These are phyloP conservation scores for Ganoderma sinense DNA, from an alignment of 1,284 basidiomycete genomes.

Conservation along the genomic window DNA sequence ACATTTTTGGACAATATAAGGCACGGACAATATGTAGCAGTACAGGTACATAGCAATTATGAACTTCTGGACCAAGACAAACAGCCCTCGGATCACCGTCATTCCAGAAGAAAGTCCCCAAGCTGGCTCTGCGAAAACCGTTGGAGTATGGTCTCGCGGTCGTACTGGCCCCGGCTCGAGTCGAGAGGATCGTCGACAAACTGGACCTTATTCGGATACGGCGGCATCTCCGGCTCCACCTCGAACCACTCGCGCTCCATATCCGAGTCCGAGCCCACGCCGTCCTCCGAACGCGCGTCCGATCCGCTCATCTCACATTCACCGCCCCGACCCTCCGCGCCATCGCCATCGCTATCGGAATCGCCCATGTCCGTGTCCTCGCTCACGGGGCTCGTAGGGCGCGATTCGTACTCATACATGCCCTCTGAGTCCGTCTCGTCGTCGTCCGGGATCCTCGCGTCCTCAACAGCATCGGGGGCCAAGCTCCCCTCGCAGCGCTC, in stretches of 20 bases:
- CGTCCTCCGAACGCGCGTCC: background rate
- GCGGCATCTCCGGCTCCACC: background rate
- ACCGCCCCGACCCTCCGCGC: no score
- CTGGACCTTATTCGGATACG: background rate
- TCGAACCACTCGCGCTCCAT: constrained; percentile 2
- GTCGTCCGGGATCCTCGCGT: background rate
- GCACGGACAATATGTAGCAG: background rate
- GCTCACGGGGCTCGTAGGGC: background rate
- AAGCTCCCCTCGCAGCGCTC: background rate
- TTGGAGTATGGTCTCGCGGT: background rate
- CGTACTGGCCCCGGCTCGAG: background rate
- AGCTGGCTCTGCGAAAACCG: background rate
- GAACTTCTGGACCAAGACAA: background rate
- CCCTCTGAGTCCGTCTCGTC: background rate
- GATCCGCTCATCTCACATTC: background rate
- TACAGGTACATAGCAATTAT: background rate
- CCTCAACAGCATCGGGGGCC: background rate
- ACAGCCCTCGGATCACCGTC: background rate
- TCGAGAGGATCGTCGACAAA: background rate
- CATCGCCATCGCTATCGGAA: background rate
- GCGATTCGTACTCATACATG: background rate
- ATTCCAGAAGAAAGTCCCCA: background rate
- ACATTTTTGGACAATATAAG: background rate
- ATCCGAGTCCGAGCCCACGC: background rate
- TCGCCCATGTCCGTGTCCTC: background rate